These are phyloP conservation scores for Rhodocollybia butyracea DNA, from an alignment of 768 basidiomycete genomes.

Conservation along the genomic window DNA sequence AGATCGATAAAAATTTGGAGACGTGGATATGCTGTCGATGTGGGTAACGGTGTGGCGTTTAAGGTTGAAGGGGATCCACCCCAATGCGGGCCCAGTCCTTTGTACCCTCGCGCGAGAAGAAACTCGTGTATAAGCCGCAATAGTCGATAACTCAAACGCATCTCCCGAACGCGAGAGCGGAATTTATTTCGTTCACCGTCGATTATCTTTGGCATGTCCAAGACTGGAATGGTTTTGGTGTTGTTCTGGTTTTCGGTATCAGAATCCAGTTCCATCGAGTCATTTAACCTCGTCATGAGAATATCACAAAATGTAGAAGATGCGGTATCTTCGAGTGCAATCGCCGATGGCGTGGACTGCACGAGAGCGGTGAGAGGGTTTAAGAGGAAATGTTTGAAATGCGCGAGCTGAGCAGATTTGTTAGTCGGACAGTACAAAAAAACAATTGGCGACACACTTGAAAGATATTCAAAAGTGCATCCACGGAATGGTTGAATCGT, in stretches of 20 bases:
- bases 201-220: constrained; percentile 13
- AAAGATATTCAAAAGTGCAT: constrained; percentile 52
- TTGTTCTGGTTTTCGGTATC: neutral
- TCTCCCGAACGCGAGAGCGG: constrained; percentile 21
- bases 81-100: constrained; percentile 27
- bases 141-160: constrained; percentile 49
- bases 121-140: constrained; percentile 41
- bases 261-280: neutral
- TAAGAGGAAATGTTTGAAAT: constrained; percentile 66
- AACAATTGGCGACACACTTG: constrained; percentile 42
- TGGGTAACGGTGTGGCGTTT: neutral
- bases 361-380: constrained; percentile 52
- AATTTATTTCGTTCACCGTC: constrained; percentile 36
- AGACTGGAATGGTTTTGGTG: neutral
- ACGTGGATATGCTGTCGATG: neutral
- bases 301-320: constrained; percentile 30
- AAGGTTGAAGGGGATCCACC: neutral
- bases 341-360: constrained; percentile 22
- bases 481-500: constrained; percentile 55
- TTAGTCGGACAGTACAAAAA: neutral
- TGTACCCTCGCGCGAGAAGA: constrained; percentile 41
- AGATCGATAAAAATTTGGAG: constrained; percentile 4
- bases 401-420: constrained; percentile 41
- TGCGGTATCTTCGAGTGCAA: constrained; percentile 12
- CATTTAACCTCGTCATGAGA: constrained; percentile 33